Percentiles rank a stretch among this genome's conserved stretches.
Evolutionary conservation across 2,329 filamentous ascomycete genomes (phyloP).

Genomic region (Cladosporium oxysporum): DNA sequence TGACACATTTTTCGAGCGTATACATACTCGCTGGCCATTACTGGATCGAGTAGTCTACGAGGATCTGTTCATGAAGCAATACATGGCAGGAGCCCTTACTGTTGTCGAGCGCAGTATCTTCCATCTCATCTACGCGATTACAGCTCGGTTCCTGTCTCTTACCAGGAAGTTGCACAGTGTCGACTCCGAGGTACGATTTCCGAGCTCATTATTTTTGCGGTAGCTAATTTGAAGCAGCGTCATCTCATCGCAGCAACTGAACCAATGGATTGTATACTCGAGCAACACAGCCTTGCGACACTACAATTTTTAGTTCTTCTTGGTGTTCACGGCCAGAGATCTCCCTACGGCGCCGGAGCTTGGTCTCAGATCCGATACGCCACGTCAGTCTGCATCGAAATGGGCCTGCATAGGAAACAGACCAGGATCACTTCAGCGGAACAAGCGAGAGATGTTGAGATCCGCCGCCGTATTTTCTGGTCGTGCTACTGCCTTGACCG

Average conservation of each 20-base stretch:
- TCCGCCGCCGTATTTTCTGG: slow-evolving; percentile 38
- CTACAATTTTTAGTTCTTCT: slow-evolving; percentile 39
- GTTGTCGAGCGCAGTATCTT: slow-evolving; percentile 22
- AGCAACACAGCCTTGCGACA: slow-evolving; percentile 34
- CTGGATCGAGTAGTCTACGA: slow-evolving; percentile 18
- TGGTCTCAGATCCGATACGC: slow-evolving; percentile 41
- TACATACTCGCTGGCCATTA: slow-evolving; percentile 20
- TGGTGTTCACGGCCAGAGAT: slow-evolving; percentile 39
- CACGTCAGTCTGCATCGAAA: slow-evolving; percentile 36
- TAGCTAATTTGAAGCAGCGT: slow-evolving; percentile 31
- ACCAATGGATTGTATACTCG: slow-evolving; percentile 37
- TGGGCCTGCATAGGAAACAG: slow-evolving; percentile 35
- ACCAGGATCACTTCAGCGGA: not conserved
- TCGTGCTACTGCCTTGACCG: slow-evolving; percentile 41
- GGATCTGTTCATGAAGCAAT: slow-evolving; percentile 13
- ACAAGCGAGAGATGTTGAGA: slow-evolving; percentile 13
- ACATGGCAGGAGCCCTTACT: not conserved
- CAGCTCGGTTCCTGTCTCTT: slow-evolving; percentile 32
- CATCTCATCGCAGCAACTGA: slow-evolving; percentile 36
- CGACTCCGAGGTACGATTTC: slow-evolving; percentile 5
- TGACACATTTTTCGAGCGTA: slow-evolving; percentile 18
- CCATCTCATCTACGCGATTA: slow-evolving; percentile 38
- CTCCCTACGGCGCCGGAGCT: slow-evolving; percentile 39
- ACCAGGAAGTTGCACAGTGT: slow-evolving; percentile 13
- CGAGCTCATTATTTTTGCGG: not conserved